Percentiles rank a stretch among this genome's conserved stretches.
Conservation (phyloP, 305 asterid genomes). For the Rubia tinctorum region DNA sequence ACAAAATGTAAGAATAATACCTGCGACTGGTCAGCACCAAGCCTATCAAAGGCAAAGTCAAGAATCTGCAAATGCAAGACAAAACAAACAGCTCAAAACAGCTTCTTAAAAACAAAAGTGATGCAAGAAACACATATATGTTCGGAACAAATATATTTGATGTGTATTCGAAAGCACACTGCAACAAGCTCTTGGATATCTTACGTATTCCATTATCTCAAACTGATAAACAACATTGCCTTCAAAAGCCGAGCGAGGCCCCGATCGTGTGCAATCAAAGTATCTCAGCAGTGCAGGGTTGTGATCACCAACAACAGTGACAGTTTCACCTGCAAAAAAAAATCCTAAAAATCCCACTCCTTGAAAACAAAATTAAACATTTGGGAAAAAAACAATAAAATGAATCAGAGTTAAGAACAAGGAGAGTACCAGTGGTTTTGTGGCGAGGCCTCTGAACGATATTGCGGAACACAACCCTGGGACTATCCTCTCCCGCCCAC, state of each 20-base stretch:
- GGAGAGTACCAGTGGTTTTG: constrained; percentile 65
- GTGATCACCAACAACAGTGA: constrained; percentile 97
- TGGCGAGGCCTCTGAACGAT: constrained; percentile 99
- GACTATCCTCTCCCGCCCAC: constrained; percentile 96
- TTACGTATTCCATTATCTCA: constrained; percentile 99
- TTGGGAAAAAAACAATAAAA: not conserved
- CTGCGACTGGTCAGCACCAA: constrained; percentile 97
- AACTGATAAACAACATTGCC: constrained; percentile 91
- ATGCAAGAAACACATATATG: not conserved
- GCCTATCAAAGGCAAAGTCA: constrained; percentile 93
- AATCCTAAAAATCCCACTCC: not conserved
- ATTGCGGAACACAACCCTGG: constrained; percentile 90
- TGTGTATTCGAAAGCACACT: not conserved
- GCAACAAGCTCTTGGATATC: constrained; percentile 31
- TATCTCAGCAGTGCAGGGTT: constrained; percentile 74
- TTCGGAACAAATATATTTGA: not conserved
- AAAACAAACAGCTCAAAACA: constrained; percentile 22
- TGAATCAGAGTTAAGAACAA: not conserved
- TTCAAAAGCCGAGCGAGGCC: constrained; percentile 99
- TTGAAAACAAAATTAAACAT: not conserved
- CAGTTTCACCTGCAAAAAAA: constrained; percentile 70
- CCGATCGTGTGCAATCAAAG: constrained; percentile 97
- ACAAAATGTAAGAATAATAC: constrained; percentile 33
- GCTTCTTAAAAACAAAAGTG: constrained; percentile 1
- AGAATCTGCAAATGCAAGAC: constrained; percentile 61